phyloP scores from a whole-genome alignment of 257 asterid genomes.

The Lycium barbarum region DNA sequence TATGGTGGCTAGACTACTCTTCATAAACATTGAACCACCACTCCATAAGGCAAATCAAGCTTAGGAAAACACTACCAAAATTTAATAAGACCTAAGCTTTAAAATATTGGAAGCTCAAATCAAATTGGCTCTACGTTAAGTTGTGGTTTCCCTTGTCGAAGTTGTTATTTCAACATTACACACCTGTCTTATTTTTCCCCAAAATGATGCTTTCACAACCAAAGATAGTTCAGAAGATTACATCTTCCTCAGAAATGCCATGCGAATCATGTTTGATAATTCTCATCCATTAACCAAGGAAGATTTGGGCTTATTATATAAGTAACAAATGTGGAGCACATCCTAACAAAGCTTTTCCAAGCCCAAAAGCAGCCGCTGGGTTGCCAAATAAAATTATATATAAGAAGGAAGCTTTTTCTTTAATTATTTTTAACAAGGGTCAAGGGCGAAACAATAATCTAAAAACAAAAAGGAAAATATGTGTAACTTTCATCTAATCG shows the following conservation, averaged over 20 bases:
- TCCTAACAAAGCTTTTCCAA: not conserved
- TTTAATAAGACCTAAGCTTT: not conserved
- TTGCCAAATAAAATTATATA: not conserved
- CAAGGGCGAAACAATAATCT: not conserved
- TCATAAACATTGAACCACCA: not conserved
- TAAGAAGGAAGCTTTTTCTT: not conserved
- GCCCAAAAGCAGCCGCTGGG: not conserved
- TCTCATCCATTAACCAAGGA: not conserved
- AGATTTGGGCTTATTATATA: not conserved
- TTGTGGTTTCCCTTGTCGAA: not conserved
- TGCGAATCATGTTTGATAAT: not conserved
- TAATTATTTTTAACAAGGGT: not conserved
- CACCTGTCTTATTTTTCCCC: not conserved
- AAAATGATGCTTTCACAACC: not conserved
- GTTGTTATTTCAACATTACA: constrained; percentile 11
- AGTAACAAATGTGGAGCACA: not conserved
- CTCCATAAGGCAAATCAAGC: not conserved
- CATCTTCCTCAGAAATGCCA: not conserved
- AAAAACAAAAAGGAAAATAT: not conserved
- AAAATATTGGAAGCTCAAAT: not conserved
- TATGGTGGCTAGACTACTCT: not conserved
- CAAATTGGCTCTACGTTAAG: not conserved
- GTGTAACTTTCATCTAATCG: not conserved
- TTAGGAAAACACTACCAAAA: not conserved
- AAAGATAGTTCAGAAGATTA: not conserved